phyloP scores from a whole-genome alignment of 192 early-diverging fungal genomes.

The Linnemannia zychae region DNA sequence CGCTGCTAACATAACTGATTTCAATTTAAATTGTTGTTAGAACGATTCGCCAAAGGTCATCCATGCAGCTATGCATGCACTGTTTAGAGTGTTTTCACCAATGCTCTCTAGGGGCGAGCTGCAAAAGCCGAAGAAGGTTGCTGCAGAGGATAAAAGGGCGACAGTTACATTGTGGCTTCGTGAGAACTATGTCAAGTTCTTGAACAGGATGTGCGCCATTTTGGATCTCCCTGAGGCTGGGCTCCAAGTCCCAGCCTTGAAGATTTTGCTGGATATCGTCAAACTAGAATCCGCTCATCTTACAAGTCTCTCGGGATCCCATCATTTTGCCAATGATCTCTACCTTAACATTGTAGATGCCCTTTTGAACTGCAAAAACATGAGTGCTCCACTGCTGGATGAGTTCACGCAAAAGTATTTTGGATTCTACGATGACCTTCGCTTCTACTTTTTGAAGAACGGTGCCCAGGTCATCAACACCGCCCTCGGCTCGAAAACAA shows the following conservation, averaged over 20 bases:
- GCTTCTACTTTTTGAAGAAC: conserved; percentile 86
- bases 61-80: conserved; percentile 78
- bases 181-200: conserved; percentile 80
- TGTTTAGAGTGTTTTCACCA: conserved; percentile 77
- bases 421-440: conserved; percentile 87
- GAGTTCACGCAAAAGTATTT: conserved; percentile 78
- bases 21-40: conserved; percentile 27
- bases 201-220: conserved; percentile 64
- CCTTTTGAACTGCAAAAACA: conserved; percentile 68
- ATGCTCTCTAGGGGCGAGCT: conserved; percentile 63
- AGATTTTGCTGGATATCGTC: conserved; percentile 79
- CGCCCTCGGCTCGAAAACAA: conserved; percentile 28
- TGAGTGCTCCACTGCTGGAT: conserved; percentile 72
- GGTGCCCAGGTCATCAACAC: conserved; percentile 59
- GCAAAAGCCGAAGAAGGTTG: conserved; percentile 54
- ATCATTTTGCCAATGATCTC: conserved; percentile 81
- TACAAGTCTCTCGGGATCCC: conserved; percentile 43
- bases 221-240: conserved; percentile 74
- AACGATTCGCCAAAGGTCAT: conserved; percentile 65
- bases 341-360: conserved; percentile 68
- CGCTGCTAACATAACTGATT: not conserved
- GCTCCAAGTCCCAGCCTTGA: conserved; percentile 81
- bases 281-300: conserved; percentile 70
- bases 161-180: conserved; percentile 83
- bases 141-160: conserved; percentile 58